Evolutionary conservation across 192 early-diverging fungal genomes (phyloP).

Genomic region (Backusella macrospora): DNA sequence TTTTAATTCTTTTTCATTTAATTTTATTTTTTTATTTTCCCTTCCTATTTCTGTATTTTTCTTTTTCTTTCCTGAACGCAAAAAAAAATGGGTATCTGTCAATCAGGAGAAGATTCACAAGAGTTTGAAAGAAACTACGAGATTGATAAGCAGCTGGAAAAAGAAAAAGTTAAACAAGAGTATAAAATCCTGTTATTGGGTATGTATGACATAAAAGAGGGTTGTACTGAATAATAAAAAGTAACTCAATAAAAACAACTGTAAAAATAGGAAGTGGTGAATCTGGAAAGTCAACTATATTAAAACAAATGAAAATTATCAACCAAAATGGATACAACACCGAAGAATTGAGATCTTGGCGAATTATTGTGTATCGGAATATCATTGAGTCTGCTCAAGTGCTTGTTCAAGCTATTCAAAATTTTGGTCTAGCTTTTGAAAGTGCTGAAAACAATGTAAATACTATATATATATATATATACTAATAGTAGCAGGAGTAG

Average conservation of each 20-base stretch:
- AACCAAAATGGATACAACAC: constrained; percentile 88
- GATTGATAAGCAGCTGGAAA: constrained; percentile 66
- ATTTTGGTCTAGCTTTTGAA: constrained; percentile 58
- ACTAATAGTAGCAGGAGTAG: background rate
- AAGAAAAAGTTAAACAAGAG: constrained; percentile 66
- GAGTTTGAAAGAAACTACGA: constrained; percentile 49
- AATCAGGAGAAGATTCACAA: constrained; percentile 29
- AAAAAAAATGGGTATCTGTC: constrained; percentile 34
- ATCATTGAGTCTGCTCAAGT: constrained; percentile 82
- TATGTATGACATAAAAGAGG: constrained; percentile 26
- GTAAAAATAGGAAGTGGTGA: constrained; percentile 75
- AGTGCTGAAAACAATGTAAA: constrained; percentile 54
- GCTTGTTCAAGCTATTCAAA: constrained; percentile 71
- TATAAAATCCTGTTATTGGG: constrained; percentile 76
- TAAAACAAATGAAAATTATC: constrained; percentile 98
- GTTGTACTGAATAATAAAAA: background rate
- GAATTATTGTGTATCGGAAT: constrained; percentile 85
- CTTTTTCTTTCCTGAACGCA: background rate
- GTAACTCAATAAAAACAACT: background rate
- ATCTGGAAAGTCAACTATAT: constrained; percentile 94
- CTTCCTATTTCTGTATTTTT: background rate
- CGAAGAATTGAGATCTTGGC: constrained; percentile 76
- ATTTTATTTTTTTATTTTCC: background rate
- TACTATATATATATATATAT: constrained; percentile 36
- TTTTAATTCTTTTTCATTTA: background rate